Evolutionary conservation across 768 basidiomycete species (phyloP).

Genomic region (Mrakia blollopis): DNA sequence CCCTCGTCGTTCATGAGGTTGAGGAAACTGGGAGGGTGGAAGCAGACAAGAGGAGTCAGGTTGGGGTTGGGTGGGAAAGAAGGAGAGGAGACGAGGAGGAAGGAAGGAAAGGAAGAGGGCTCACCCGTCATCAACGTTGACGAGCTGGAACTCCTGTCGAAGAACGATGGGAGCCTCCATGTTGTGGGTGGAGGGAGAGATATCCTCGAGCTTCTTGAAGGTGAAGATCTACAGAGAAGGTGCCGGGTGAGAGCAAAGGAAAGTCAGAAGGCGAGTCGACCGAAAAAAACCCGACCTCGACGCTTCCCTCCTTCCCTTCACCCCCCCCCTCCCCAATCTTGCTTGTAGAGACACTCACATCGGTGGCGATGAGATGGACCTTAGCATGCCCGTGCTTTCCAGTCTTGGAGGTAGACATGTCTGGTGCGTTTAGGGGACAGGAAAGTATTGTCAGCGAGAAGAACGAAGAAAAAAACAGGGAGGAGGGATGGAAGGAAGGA

Average conservation of each 20-base stretch:
- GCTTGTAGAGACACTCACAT: conserved; percentile 63
- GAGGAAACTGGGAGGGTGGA: conserved; percentile 61
- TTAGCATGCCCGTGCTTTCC: conserved; percentile 99
- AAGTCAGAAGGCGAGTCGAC: neutral
- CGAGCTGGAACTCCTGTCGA: conserved; percentile 86
- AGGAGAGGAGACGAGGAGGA: neutral
- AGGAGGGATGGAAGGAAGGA: neutral
- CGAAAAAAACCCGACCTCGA: conserved; percentile 7
- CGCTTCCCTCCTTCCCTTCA: neutral
- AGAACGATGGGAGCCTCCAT: conserved; percentile 73
- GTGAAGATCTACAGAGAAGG: conserved; percentile 78
- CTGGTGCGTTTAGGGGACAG: conserved; percentile 40
- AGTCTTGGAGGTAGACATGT: conserved; percentile 99
- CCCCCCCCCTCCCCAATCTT: neutral
- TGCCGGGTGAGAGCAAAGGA: neutral
- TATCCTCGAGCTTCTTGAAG: conserved; percentile 83
- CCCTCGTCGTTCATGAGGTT: conserved; percentile 87
- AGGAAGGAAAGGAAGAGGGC: conserved; percentile 19
- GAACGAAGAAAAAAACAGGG: neutral
- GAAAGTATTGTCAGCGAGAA: neutral
- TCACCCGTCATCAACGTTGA: conserved; percentile 74
- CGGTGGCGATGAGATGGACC: conserved; percentile 93
- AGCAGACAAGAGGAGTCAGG: neutral
- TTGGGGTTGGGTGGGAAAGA: neutral
- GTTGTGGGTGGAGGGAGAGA: conserved; percentile 81